Evolutionary conservation across 169 alveolate species (phyloP), one percentile per base, ranked within the genome.

Genomic region (Amoebophrya sp.): DNA sequence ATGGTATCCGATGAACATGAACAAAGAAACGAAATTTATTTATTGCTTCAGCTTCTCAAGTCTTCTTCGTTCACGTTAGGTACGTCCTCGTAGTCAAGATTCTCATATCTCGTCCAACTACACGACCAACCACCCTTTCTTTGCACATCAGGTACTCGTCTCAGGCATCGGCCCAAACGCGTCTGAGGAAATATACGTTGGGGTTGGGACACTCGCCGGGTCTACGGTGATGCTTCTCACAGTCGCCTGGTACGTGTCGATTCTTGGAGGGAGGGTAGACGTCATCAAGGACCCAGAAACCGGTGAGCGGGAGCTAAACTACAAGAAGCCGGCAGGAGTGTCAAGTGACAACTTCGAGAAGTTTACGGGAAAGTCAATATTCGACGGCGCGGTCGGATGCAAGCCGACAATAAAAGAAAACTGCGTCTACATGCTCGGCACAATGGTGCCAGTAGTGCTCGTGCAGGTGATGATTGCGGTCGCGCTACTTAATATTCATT

Each of bases 181-280:
- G 10, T 38, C 23, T 7, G 39, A 43, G 26, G 43, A 88, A 40
- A 0, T 89, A 15, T 48, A 29, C 41, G 91, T 89, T 4, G 91
- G 91, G 29, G 91, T 89, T 13, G 91, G 91, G 13, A 50, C 91
- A 13, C 88, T 89, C 1, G 88, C 91, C 13, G 91, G 91, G 10
- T 89, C 91, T 0, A 89, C 91, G 20, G 43, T 89, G 1, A 89
- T 89, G 91, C 42, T 89, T 0, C 43, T 89, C 41, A 48, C 91
- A 31, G 48, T 89, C 20, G 69, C 91, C 4, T 89, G 91, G 91
- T 89, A 18, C 42, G 39, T 89, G 16, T 48, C 88, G 13, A 43
- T 89, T 2, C 34, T 89, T 5, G 91, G 91, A 4, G 91, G 91
- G 43, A 23, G 91, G 4, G 91, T 89, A 18, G 43, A 89, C 43